Conservation (phyloP, 495 filamentous ascomycete genomes). For the Xylaria acuta region DNA sequence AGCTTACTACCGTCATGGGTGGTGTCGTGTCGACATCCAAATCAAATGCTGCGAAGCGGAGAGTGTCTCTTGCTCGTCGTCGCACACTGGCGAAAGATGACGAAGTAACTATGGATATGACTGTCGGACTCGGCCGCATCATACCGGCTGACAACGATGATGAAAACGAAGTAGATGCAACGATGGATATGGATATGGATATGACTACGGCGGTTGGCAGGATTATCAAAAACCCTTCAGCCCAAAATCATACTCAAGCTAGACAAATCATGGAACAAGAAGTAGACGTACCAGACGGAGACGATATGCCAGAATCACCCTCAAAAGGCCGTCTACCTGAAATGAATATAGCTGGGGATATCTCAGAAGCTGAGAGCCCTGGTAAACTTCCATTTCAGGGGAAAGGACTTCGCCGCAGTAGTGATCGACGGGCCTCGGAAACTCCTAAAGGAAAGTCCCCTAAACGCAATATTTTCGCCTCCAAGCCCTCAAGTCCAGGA, state of each 20-base stretch:
- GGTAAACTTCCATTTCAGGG: slow-evolving; percentile 61
- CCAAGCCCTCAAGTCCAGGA: slow-evolving; percentile 56
- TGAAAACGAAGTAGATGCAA: slow-evolving; percentile 54
- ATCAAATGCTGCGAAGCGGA: slow-evolving; percentile 29
- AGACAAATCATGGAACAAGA: slow-evolving; percentile 67
- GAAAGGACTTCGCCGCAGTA: slow-evolving; percentile 60
- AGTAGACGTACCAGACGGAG: slow-evolving; percentile 59
- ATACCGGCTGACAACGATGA: slow-evolving; percentile 50
- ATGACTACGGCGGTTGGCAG: slow-evolving; percentile 64
- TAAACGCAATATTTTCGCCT: slow-evolving; percentile 43
- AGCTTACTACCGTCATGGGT: slow-evolving; percentile 76
- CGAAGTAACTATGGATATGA: slow-evolving; percentile 70
- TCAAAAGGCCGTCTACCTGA: slow-evolving; percentile 44
- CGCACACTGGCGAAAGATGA: slow-evolving; percentile 43
- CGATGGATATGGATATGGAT: slow-evolving; percentile 66
- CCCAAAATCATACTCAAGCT: slow-evolving; percentile 53
- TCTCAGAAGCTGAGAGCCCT: slow-evolving; percentile 67
- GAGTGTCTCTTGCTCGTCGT: slow-evolving; percentile 33
- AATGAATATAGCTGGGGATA: slow-evolving; percentile 51
- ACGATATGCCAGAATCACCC: slow-evolving; percentile 58
- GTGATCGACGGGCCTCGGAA: slow-evolving; percentile 45
- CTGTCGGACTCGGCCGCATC: slow-evolving; percentile 73
- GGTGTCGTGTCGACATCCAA: slow-evolving; percentile 59
- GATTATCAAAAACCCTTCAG: slow-evolving; percentile 52
- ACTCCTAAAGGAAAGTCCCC: slow-evolving; percentile 47